phyloP scores from a whole-genome alignment of 352 stramenopile genomes.

The Aphanomyces euteiches region DNA sequence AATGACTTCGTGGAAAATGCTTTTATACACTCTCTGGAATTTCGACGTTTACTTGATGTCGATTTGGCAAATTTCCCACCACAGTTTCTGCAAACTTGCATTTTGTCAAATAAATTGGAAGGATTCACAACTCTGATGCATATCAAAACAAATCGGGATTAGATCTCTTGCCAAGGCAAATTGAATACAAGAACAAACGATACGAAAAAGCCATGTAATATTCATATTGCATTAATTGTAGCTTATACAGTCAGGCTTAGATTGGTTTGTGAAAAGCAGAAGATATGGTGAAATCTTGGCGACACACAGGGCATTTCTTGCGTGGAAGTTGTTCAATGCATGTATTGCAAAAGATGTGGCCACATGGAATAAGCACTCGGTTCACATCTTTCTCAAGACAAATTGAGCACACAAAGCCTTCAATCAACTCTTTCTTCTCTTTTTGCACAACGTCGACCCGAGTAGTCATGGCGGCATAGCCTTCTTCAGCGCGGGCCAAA shows the following conservation, averaged over 20 bases:
- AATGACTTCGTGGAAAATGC: too few species aligned
- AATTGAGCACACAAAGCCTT: constrained; percentile 72
- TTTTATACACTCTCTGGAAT: too few species aligned
- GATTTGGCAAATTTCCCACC: too few species aligned
- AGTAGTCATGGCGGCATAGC: constrained; percentile 46
- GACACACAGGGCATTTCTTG: constrained; percentile 66
- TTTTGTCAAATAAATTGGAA: too few species aligned
- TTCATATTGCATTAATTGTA: too few species aligned
- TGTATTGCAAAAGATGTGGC: constrained; percentile 73
- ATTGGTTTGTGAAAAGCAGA: constrained; percentile 65
- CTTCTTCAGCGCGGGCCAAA: constrained; percentile 60
- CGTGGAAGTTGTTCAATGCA: constrained; percentile 61
- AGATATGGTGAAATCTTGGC: constrained; percentile 52
- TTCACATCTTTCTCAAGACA: constrained; percentile 80
- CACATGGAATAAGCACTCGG: constrained; percentile 75
- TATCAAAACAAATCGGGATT: too few species aligned
- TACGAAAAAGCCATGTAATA: too few species aligned
- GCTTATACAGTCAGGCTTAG: not conserved
- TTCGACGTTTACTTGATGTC: too few species aligned
- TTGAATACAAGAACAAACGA: too few species aligned
- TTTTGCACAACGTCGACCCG: constrained; percentile 67
- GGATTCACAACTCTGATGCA: too few species aligned
- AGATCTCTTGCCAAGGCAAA: too few species aligned
- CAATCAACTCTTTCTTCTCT: constrained; percentile 68
- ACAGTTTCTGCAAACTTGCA: too few species aligned